These are phyloP conservation scores for Trichophaea hybrida DNA, from an alignment of 2,329 filamentous ascomycete genomes.

Conservation along the genomic window DNA sequence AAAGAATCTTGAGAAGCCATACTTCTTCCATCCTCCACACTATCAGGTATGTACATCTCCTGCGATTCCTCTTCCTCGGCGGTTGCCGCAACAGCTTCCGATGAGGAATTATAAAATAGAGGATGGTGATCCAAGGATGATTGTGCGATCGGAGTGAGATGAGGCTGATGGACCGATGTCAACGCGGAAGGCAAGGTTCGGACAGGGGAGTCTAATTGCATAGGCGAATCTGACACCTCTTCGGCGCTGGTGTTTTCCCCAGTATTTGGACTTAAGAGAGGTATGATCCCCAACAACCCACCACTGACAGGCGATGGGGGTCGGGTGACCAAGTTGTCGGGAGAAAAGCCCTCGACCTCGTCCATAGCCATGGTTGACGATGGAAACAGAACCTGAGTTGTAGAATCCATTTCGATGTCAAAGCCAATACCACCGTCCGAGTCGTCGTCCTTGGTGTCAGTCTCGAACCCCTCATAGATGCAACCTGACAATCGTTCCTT, in stretches of 20 bases:
- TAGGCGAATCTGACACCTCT: neutral
- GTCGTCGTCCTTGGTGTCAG: constrained; percentile 9
- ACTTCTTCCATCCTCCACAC: neutral
- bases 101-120: neutral
- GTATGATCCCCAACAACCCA: constrained; percentile 7
- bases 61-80: neutral
- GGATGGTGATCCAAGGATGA: neutral
- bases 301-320: constrained; percentile 15
- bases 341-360: constrained; percentile 18
- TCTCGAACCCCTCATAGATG: constrained; percentile 1
- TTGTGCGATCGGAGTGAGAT: neutral
- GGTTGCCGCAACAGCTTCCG: neutral
- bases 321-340: constrained; percentile 19
- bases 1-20: neutral
- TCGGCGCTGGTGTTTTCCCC: neutral
- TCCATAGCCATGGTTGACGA: constrained; percentile 15
- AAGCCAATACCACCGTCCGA: constrained; percentile 18
- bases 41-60: neutral
- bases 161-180: neutral
- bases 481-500: constrained; percentile 10
- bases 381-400: constrained; percentile 13
- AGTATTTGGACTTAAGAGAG: neutral
- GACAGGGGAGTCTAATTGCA: neutral
- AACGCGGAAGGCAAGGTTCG: neutral
- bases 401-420: constrained; percentile 15